Conservation (phyloP, 768 basidiomycete genomes). For the Serendipita sp. region DNA sequence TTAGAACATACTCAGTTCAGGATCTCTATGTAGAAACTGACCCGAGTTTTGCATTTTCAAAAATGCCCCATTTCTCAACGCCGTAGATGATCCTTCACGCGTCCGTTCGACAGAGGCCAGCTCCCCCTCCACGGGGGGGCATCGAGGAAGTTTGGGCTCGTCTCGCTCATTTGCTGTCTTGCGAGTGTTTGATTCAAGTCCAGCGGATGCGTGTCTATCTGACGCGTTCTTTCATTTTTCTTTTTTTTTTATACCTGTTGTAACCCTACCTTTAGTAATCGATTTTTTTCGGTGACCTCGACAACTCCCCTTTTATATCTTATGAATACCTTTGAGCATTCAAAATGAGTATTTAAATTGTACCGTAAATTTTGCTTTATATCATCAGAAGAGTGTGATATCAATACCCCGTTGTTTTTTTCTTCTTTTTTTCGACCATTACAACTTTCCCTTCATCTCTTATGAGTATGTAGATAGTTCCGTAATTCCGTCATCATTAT, state of each 20-base stretch:
- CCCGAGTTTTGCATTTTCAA: conserved; percentile 4
- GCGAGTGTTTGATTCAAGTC: neutral
- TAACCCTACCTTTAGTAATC: conserved; percentile 2
- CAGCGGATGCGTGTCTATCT: conserved; percentile 7
- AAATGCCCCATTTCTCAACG: conserved; percentile 7
- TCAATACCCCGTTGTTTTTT: no score
- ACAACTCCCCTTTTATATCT: no score
- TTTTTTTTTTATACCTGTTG: conserved; percentile 2
- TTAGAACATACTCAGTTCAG: conserved; percentile 9
- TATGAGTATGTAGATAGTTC: no score
- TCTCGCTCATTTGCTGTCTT: neutral
- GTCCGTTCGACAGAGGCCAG: conserved; percentile 7
- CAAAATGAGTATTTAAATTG: no score
- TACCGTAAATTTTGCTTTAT: no score
- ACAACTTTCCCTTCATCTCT: no score
- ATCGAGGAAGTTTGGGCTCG: conserved; percentile 4
- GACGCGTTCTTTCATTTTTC: conserved; percentile 1
- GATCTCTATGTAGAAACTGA: conserved; percentile 9
- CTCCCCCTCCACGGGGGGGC: neutral
- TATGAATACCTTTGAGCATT: no score
- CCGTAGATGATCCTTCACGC: conserved; percentile 7
- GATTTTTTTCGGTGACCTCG: no score
- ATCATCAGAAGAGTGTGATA: no score
- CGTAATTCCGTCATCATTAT: no score
- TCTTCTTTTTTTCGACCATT: no score